Evolutionary conservation across 2,329 filamentous ascomycete genomes (phyloP).

Genomic region (Nannizzia gypsea): DNA sequence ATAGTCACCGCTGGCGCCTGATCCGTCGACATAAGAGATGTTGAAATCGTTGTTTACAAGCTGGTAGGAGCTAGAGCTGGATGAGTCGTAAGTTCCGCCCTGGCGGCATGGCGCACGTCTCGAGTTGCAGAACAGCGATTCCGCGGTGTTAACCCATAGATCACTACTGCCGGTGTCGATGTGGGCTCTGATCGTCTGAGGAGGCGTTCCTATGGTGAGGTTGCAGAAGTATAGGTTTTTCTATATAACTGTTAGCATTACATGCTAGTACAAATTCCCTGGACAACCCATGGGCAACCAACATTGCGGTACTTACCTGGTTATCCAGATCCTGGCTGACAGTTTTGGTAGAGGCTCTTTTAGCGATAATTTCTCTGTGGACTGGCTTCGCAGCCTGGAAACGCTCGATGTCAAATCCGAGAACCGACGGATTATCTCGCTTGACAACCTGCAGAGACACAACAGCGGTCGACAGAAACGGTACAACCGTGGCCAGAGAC

Average conservation of each 20-base stretch:
- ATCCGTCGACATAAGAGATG: slow-evolving; percentile 77
- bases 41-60: slow-evolving; percentile 69
- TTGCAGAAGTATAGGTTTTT: slow-evolving; percentile 50
- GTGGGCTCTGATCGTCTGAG: slow-evolving; percentile 44
- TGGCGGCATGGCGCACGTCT: slow-evolving; percentile 42
- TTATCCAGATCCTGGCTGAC: slow-evolving; percentile 43
- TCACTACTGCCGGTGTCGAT: slow-evolving; percentile 54
- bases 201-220: slow-evolving; percentile 45
- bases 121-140: slow-evolving; percentile 48
- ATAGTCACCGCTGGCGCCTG: slow-evolving; percentile 66
- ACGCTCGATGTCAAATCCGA: slow-evolving; percentile 42
- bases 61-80: slow-evolving; percentile 62
- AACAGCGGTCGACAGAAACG: background rate
- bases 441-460: slow-evolving; percentile 22
- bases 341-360: slow-evolving; percentile 26
- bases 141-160: slow-evolving; percentile 53
- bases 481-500: background rate
- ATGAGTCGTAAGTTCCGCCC: slow-evolving; percentile 57
- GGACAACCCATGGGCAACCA: background rate
- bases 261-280: background rate
- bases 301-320: slow-evolving; percentile 28
- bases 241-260: slow-evolving; percentile 15
- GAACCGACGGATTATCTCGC: slow-evolving; percentile 33
- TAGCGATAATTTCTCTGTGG: slow-evolving; percentile 37
- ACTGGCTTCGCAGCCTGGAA: slow-evolving; percentile 36